Percentiles rank a stretch among this genome's conserved stretches.
phyloP scores from a whole-genome alignment of 2,329 filamentous ascomycete genomes.

The Aureobasidium pullulans region DNA sequence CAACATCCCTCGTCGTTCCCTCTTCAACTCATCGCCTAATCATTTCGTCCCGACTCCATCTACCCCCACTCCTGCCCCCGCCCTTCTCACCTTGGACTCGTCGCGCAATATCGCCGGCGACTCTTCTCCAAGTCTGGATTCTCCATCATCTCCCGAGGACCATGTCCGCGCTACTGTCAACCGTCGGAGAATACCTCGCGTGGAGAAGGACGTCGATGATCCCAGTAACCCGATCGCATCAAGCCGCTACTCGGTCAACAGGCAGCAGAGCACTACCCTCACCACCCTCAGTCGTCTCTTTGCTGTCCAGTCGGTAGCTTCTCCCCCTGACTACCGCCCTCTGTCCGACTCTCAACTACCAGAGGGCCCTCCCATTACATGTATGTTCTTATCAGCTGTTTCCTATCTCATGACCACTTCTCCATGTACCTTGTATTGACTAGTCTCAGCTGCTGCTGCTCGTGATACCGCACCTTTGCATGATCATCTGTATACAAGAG shows the following conservation, averaged over 20 bases:
- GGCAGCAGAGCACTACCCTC: constrained; percentile 33
- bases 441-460: neutral
- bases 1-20: neutral
- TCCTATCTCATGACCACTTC: neutral
- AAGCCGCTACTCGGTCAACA: constrained; percentile 18
- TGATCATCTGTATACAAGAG: constrained; percentile 46
- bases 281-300: constrained; percentile 40
- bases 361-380: constrained; percentile 17
- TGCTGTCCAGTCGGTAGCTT: constrained; percentile 31
- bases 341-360: constrained; percentile 9
- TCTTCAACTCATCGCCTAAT: constrained; percentile 8
- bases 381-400: constrained; percentile 14
- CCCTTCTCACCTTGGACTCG: constrained; percentile 6
- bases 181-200: constrained; percentile 31
- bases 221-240: constrained; percentile 30
- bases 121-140: constrained; percentile 6
- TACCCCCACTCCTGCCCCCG: constrained; percentile 12
- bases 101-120: constrained; percentile 2
- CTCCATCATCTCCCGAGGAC: constrained; percentile 16
- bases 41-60: constrained; percentile 2
- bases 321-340: constrained; percentile 30
- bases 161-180: constrained; percentile 19
- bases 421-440: neutral
- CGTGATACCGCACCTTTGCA: constrained; percentile 31
- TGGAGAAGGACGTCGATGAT: constrained; percentile 44